phyloP scores from a whole-genome alignment of 140 eudicot genomes.

The Senecio squalidus region DNA sequence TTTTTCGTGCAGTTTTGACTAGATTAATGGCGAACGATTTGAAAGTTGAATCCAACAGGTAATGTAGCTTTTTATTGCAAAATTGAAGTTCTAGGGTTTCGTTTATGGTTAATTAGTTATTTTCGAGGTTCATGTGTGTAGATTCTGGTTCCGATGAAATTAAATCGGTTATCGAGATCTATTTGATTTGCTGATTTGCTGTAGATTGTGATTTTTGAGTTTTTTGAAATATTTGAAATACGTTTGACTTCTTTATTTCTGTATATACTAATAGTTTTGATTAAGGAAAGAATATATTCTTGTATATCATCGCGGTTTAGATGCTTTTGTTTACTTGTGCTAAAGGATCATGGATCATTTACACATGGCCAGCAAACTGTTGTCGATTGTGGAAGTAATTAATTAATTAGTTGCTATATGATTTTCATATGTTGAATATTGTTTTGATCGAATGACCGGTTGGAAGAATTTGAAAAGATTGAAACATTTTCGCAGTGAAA shows the following conservation, averaged over 20 bases:
- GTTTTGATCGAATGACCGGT: too few species aligned
- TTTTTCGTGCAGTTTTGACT: constrained; percentile 17
- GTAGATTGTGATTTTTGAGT: background rate
- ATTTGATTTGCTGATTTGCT: background rate
- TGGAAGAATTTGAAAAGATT: constrained; percentile 2
- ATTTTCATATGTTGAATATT: background rate
- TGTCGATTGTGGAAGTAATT: too few species aligned
- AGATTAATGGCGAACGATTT: constrained; percentile 27
- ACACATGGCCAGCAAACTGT: too few species aligned
- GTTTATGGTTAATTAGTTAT: too few species aligned
- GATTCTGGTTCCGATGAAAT: too few species aligned
- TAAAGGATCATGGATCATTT: constrained; percentile 15
- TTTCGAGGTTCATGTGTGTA: too few species aligned
- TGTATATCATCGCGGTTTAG: background rate
- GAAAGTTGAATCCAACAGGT: constrained; percentile 25
- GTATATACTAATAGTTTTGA: constrained; percentile 10
- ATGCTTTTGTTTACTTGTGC: background rate
- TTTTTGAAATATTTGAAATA: background rate
- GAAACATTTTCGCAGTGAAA: constrained; percentile 33
- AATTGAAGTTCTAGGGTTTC: constrained; percentile 9
- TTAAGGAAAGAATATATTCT: constrained; percentile 18
- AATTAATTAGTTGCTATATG: background rate
- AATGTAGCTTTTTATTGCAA: constrained; percentile 10
- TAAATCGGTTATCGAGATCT: background rate
- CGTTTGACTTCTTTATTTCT: constrained; percentile 5